These are phyloP conservation scores for Rhodotorula sp. DNA, from an alignment of 1,284 basidiomycete species.

Conservation along the genomic window DNA sequence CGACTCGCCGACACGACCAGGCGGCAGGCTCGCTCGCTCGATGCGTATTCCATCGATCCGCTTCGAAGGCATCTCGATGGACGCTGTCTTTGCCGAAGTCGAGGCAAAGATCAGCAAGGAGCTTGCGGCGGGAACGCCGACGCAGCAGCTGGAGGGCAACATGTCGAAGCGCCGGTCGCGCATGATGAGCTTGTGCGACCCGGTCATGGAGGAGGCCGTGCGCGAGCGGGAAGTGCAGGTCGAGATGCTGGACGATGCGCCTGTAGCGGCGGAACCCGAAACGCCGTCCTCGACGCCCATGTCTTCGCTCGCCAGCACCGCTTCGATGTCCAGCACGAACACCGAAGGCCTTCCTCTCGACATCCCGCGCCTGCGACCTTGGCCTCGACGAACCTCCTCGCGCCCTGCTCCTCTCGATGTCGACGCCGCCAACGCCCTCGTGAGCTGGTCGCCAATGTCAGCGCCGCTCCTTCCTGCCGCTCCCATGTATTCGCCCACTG, in stretches of 20 bases:
- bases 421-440: constrained; percentile 27
- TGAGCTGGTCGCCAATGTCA: background rate
- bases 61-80: constrained; percentile 43
- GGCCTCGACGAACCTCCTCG: constrained; percentile 28
- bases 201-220: constrained; percentile 1
- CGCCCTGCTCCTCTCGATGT: constrained; percentile 34
- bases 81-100: constrained; percentile 40
- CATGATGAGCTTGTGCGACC: constrained; percentile 32
- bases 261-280: background rate
- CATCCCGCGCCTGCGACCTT: constrained; percentile 5
- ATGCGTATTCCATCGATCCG: constrained; percentile 40
- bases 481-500: background rate
- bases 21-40: background rate
- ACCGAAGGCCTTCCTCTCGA: background rate
- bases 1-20: background rate
- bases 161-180: constrained; percentile 22
- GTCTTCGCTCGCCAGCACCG: background rate
- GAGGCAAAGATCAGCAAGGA: constrained; percentile 33
- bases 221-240: background rate
- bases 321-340: background rate
- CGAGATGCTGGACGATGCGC: background rate
- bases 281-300: background rate
- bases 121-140: background rate
- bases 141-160: background rate
- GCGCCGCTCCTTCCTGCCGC: constrained; percentile 13